Base-by-base conservation (phyloP, 805 yeast genomes). In the Myxozyma udenii region DNA sequence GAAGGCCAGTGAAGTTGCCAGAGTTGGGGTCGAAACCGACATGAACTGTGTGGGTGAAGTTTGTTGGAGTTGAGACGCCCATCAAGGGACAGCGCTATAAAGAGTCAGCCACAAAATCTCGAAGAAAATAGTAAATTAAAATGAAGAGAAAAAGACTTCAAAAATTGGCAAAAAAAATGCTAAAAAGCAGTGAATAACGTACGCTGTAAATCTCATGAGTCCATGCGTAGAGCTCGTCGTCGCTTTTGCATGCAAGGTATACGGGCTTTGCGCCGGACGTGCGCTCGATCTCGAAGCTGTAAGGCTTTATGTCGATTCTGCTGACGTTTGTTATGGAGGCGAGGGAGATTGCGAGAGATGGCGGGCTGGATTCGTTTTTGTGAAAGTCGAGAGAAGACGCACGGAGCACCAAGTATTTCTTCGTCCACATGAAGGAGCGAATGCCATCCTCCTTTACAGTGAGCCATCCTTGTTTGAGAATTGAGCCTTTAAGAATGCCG, bases 1-100 rank as follows among this genome's bases (percentile, higher is more conserved):
- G 98, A 39, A 93, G 73, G 2, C 97, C 98, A 0, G 93, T 87
- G 66, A 85, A 91, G 40, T 86, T 85, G 11, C 96, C 96, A 19
- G 88, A 79, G 57, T 78, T 79, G 3, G 82, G 76, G 67, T 91
- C 96, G 44, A 87, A 83, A 22, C 95, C 96, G 7, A 93, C 98
- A 64, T 93, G 98, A 26, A 90, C 96, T 64, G 84, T 86, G 67
- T 95, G 98, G 9, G 95, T 88, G 68, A 91, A 91, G 68, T 91
- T 90, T 16, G 91, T 87, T 5, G 99, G 99, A 36, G 83, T 83
- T 2, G 97, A 89, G 9, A 93, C 96, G 35, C 74, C 74, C 19
- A 69, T 64, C 23, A 67, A 55, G 3, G 75, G 75, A 43, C 71
- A 66, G 48, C 69, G 67, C 60, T 56, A 21, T 12, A 14, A n/a